Base-by-base conservation (phyloP, 306 rosid genomes). In the Rosa rugosa region DNA sequence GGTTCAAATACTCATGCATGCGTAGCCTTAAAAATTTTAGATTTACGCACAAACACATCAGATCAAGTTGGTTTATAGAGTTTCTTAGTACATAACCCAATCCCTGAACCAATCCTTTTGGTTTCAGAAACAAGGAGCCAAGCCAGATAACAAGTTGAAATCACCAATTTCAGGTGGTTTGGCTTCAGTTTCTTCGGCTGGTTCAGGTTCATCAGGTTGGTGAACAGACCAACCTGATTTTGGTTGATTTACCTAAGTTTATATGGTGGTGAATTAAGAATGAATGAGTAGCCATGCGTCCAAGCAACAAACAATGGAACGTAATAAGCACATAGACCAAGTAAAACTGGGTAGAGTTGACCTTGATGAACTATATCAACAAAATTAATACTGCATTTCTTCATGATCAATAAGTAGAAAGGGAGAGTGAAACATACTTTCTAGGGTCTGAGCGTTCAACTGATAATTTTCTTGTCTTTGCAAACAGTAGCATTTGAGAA, bases 401-500 rank as follows among this genome's bases (percentile, higher is more conserved):
- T 75, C 71, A 59, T 25, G 69, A 44, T 12, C 27, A 10, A 6
- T 16, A n/a, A 41, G 76, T 34, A 65, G 17, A 75, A 69, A 70
- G 80, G 69, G 51, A 76, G 45, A 56, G 76, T 65, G 25, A 42
- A 68, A 71, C 91, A 84, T 90, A 95, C 99, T 82, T 85, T 83
- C 87, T 86, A 25, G 89, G 81, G 71, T 90, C 94, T 69, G 85
- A 75, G 25, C 83, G 88, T 75, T 86, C 90, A 59, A 86, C 57
- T n/a, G 92, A 85, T 69, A 86, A 80, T 85, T 84, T 91, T 84
- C 89, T 85, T 27, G 86, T 84, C 83, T 86, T 91, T 42, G 85
- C 87, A 40, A 91, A 93, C 74, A 83, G 92, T 50, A 91, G 88
- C 83, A 85, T 73, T 6, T 91, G 80, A 67, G 94, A 73, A n/a